Evolutionary conservation across 2,329 filamentous ascomycete species (phyloP).

Genomic region (Ascocoryne sarcoides): DNA sequence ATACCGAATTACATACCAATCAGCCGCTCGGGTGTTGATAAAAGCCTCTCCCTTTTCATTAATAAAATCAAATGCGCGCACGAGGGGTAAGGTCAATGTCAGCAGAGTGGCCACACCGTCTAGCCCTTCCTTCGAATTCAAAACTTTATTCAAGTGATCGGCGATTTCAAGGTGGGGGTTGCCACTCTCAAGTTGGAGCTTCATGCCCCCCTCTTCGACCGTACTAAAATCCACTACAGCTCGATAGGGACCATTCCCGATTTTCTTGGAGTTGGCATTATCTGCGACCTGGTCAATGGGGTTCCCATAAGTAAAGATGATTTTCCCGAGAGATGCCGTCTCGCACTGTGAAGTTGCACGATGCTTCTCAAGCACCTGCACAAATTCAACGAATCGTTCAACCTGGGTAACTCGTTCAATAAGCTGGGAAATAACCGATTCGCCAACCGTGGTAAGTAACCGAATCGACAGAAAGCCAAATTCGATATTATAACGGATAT

Average conservation of each 20-base stretch:
- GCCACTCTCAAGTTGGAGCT: constrained; percentile 47
- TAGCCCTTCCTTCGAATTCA: constrained; percentile 45
- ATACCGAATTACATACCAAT: constrained; percentile 51
- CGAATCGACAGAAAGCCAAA: constrained; percentile 26
- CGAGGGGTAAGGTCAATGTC: constrained; percentile 53
- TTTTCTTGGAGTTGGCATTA: constrained; percentile 14
- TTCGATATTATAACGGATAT: constrained; percentile 26
- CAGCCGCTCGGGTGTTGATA: constrained; percentile 44
- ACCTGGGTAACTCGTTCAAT: constrained; percentile 42
- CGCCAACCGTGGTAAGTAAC: constrained; percentile 24
- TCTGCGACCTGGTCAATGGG: constrained; percentile 7
- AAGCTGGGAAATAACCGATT: constrained; percentile 22
- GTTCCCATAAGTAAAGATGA: constrained; percentile 59
- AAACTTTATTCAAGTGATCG: constrained; percentile 47
- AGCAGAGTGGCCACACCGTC: constrained; percentile 45
- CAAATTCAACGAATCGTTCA: constrained; percentile 60
- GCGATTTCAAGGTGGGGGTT: constrained; percentile 61
- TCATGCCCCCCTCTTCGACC: constrained; percentile 36
- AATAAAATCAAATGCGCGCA: constrained; percentile 51
- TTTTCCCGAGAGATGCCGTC: constrained; percentile 49
- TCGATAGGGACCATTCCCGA: constrained; percentile 32
- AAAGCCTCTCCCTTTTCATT: constrained; percentile 43
- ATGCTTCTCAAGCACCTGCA: constrained; percentile 54
- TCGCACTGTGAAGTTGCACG: constrained; percentile 47
- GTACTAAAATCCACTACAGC: constrained; percentile 50